Percentiles rank a stretch among this genome's conserved stretches.
These are phyloP conservation scores for Thermomucor indicae-seudaticae DNA, from an alignment of 371 early-diverging fungal genomes.

Conservation along the genomic window DNA sequence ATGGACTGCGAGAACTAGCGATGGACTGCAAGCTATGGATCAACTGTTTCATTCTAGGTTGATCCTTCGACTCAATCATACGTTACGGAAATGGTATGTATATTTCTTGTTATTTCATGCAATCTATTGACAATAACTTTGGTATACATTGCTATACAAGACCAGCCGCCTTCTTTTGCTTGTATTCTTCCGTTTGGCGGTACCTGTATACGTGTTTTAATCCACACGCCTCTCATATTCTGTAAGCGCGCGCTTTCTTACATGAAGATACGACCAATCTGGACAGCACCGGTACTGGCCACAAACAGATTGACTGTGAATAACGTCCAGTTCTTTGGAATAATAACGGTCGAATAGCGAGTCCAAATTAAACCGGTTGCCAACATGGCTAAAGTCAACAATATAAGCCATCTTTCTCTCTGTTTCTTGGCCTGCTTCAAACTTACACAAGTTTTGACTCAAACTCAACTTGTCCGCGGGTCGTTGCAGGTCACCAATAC, in stretches of 20 bases:
- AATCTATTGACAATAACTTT: too few relatives aligned
- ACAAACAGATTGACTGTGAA: constrained; percentile 92
- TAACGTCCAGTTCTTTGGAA: constrained; percentile 86
- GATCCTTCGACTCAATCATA: too few relatives aligned
- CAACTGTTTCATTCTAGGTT: too few relatives aligned
- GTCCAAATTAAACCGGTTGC: constrained; percentile 97
- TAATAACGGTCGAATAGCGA: constrained; percentile 91
- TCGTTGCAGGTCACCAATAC: constrained; percentile 85
- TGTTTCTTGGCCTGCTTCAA: neutral
- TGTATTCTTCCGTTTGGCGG: constrained; percentile 22
- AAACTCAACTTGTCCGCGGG: constrained; percentile 91
- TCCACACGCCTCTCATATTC: too few relatives aligned
- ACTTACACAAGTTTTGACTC: constrained; percentile 70
- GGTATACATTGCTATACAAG: neutral
- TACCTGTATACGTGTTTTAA: neutral
- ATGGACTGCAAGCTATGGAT: neutral
- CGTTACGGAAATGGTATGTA: too few relatives aligned
- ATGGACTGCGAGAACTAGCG: neutral
- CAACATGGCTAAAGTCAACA: constrained; percentile 62
- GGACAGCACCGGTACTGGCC: constrained; percentile 83
- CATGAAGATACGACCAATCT: constrained; percentile 78
- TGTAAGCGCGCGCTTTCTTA: too few relatives aligned
- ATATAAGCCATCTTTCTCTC: neutral
- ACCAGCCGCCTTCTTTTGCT: constrained; percentile 18
- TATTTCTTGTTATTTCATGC: too few relatives aligned